Evolutionary conservation across 2,329 filamentous ascomycete genomes (phyloP), one percentile per base, ranked within the genome.

Genomic region (Fusarium chaquense): DNA sequence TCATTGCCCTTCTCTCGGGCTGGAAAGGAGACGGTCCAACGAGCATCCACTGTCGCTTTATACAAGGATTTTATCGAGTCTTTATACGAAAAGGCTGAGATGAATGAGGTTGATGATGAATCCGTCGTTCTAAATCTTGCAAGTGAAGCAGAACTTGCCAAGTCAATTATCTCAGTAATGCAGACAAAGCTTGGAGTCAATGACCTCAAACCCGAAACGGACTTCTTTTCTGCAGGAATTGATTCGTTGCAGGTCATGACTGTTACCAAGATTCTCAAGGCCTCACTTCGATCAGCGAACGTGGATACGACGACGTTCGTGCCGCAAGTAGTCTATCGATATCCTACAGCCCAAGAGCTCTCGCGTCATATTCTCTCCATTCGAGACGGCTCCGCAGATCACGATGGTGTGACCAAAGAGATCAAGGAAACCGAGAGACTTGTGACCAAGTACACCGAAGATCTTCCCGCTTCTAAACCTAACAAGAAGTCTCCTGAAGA

Each of bases 191-290:
- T 64, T 1, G 33, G 61, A 8, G 38, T 58, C 3, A 6, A n/a
- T 5, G 12, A 3, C 1, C 38, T 64, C 0, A 22, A 18, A 1
- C n/a, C 16, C 1, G n/a, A 41, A 5, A 35, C 26, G 1, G 61
- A 64, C 6, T 64, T 64, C 3, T 64, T 64, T 3, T 35, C 44
- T 0, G 51, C 30, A 1, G 61, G 61, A 1, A 22, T 58, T 0
- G 61, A 64, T 11, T 64, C 61, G 0, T 20, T 64, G 1, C 60
- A 64, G 3, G 38, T 58, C 1, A 64, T 44, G 38, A 64, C 38
- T 3, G 32, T 16, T 1, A 4, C 61, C 1, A 64, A 58, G 1
- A 1, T 58, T 0, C 1, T 64, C 0, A 30, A 46, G 1, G n/a
- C 16, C 0, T 10, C 38, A 1, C 13, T 64, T 5, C 20, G 40